A percentile compares a stretch with the other conserved stretches of the same genome.
Evolutionary conservation across 495 filamentous ascomycete genomes (phyloP).

Genomic region (Daldinia caldariorum): DNA sequence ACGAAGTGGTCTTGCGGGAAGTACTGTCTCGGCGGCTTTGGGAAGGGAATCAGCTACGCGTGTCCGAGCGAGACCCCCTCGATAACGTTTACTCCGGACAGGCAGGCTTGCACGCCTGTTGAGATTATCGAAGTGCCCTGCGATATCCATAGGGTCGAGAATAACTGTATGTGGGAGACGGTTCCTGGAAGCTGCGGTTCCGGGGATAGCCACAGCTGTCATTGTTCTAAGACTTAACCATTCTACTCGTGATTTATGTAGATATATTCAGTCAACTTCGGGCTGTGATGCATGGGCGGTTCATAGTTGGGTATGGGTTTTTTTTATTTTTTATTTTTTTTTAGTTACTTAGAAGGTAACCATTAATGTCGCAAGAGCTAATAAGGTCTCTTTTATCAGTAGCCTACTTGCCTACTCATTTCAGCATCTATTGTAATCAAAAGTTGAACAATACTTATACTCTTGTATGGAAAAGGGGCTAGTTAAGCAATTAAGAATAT

Average conservation of each 20-base stretch:
- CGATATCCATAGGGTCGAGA: slow-evolving; percentile 18
- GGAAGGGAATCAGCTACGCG: slow-evolving; percentile 20
- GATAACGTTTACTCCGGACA: slow-evolving; percentile 17
- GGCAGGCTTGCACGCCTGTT: slow-evolving; percentile 20
- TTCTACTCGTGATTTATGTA: not conserved
- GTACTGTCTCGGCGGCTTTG: slow-evolving; percentile 24
- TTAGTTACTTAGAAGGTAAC: too few relatives aligned
- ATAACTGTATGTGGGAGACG: slow-evolving; percentile 32
- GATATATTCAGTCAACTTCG: not conserved
- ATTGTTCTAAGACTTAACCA: slow-evolving; percentile 14
- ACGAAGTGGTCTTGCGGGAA: slow-evolving; percentile 28
- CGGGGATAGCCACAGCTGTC: slow-evolving; percentile 5
- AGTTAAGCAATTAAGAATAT: too few relatives aligned
- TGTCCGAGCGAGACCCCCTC: slow-evolving; percentile 19
- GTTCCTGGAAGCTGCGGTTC: slow-evolving; percentile 18
- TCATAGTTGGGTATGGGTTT: not conserved
- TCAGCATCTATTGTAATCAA: too few relatives aligned
- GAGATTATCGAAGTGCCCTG: slow-evolving; percentile 28
- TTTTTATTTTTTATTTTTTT: too few relatives aligned
- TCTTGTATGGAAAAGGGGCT: too few relatives aligned
- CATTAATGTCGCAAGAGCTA: too few relatives aligned
- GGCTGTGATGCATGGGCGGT: not conserved
- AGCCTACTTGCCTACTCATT: too few relatives aligned
- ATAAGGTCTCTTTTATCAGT: too few relatives aligned
- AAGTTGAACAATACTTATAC: too few relatives aligned